Conservation (phyloP, 768 basidiomycete genomes). For the Auriscalpium vulgare region DNA sequence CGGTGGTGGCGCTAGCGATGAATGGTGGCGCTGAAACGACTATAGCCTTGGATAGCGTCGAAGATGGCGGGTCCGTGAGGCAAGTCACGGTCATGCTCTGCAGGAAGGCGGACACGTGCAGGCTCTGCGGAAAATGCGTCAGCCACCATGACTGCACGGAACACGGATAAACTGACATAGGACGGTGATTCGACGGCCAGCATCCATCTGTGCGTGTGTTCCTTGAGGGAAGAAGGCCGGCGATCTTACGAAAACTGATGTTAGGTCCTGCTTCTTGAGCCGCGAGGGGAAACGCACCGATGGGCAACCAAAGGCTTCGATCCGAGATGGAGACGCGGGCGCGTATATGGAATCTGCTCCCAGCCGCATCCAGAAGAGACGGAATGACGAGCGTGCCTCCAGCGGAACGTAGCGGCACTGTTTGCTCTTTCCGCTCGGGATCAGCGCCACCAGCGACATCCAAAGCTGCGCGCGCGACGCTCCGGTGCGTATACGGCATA, state of each 20-base stretch:
- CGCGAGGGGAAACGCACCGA: conserved; percentile 21
- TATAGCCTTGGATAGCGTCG: conserved; percentile 25
- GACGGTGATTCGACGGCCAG: conserved; percentile 36
- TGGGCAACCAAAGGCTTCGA: conserved; percentile 35
- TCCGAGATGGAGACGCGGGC: conserved; percentile 36
- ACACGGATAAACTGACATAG: conserved; percentile 29
- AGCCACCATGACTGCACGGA: neutral
- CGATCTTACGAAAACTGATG: conserved; percentile 21
- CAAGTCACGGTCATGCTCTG: conserved; percentile 26
- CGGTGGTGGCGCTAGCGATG: conserved; percentile 31
- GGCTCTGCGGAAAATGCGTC: conserved; percentile 19
- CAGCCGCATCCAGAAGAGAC: conserved; percentile 7
- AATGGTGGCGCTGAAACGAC: conserved; percentile 17
- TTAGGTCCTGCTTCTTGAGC: neutral
- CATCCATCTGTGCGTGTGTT: conserved; percentile 41
- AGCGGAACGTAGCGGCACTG: neutral
- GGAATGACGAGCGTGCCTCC: neutral
- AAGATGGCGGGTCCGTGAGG: conserved; percentile 31
- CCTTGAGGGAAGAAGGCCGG: conserved; percentile 17
- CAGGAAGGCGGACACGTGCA: conserved; percentile 27
- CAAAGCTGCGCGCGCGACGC: conserved; percentile 29
- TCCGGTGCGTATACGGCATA: conserved; percentile 35
- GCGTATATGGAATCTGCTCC: conserved; percentile 39
- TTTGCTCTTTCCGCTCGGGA: neutral
- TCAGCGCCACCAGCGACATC: conserved; percentile 18